Evolutionary conservation across 768 basidiomycete species (phyloP).

Genomic region (Leccinum subtestaceum): DNA sequence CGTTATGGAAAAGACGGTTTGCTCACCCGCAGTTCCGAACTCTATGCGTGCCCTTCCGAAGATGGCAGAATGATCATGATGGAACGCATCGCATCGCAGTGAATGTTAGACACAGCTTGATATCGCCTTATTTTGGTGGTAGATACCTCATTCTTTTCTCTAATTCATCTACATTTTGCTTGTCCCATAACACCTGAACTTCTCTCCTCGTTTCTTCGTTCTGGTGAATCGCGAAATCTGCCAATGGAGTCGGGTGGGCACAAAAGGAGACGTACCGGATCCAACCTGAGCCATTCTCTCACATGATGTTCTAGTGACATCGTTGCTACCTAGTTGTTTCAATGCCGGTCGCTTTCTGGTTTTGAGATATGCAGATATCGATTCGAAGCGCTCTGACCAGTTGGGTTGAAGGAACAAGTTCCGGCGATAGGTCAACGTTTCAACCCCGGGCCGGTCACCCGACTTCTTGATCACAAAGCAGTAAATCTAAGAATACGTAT

Average conservation of each 20-base stretch:
- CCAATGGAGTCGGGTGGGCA: not conserved
- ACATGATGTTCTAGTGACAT: conserved; percentile 40
- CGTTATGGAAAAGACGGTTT: not conserved
- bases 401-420: no score
- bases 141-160: conserved; percentile 42
- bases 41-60: conserved; percentile 62
- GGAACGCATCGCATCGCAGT: not conserved
- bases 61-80: not conserved
- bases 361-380: not conserved
- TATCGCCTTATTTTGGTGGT: not conserved
- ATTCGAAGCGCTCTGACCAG: not conserved
- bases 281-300: conserved; percentile 50
- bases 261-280: conserved; percentile 35
- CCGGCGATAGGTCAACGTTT: no score
- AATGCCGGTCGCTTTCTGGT: not conserved
- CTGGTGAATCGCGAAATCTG: conserved; percentile 18
- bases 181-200: conserved; percentile 34
- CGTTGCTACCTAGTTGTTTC: not conserved
- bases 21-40: conserved; percentile 82
- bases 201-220: conserved; percentile 39
- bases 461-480: no score
- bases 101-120: not conserved
- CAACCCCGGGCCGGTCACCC: no score
- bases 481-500: no score
- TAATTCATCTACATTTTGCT: conserved; percentile 32